Percentiles rank a stretch among this genome's conserved stretches.
These are phyloP conservation scores for Aspergillus calidoustus DNA, from an alignment of 2,329 filamentous ascomycete genomes.

Conservation along the genomic window DNA sequence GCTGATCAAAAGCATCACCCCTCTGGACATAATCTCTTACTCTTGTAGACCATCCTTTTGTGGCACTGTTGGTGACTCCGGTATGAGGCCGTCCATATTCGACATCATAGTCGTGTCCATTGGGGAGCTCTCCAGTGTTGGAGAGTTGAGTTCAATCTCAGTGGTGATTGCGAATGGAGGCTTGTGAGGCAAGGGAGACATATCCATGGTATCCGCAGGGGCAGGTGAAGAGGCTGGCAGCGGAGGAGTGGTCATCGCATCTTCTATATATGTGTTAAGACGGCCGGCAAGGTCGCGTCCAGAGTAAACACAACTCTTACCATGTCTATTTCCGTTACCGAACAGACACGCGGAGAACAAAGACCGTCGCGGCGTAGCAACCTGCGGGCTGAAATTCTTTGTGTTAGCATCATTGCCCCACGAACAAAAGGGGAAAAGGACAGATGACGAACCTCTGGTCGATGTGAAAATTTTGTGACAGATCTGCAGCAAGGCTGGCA, in stretches of 20 bases:
- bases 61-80: constrained; percentile 44
- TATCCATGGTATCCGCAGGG: constrained; percentile 80
- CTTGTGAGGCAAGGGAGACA: constrained; percentile 92
- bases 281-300: constrained; percentile 14
- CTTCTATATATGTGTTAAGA: constrained; percentile 51
- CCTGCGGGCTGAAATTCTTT: constrained; percentile 67
- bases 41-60: constrained; percentile 35
- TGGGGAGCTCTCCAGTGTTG: constrained; percentile 64
- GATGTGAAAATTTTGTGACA: constrained; percentile 96
- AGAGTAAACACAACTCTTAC: constrained; percentile 49
- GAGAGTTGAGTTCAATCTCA: constrained; percentile 72
- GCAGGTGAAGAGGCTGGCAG: constrained; percentile 82
- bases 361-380: constrained; percentile 80
- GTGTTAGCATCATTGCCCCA: constrained; percentile 44
- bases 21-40: constrained; percentile 35
- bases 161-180: constrained; percentile 64
- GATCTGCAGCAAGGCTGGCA: constrained; percentile 85
- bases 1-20: neutral
- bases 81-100: constrained; percentile 43
- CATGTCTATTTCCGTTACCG: constrained; percentile 60
- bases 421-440: constrained; percentile 25
- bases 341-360: constrained; percentile 79
- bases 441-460: constrained; percentile 77
- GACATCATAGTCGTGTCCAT: constrained; percentile 47
- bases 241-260: constrained; percentile 81